Evolutionary conservation across 805 yeast species (phyloP).

Genomic region (Teunomyces tritomae): DNA sequence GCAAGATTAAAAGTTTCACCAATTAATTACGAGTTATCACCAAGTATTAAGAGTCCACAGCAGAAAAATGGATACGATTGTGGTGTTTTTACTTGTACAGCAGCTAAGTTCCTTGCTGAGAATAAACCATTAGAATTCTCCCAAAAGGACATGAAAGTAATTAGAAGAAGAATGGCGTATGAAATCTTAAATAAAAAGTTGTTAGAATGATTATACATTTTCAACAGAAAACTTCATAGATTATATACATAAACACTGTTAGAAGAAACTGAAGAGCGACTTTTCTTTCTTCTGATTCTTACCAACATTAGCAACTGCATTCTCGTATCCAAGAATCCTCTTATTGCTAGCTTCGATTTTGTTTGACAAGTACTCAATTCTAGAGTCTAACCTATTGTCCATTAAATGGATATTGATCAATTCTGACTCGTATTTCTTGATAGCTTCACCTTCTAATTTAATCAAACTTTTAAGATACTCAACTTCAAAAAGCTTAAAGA

Average conservation of each 20-base stretch:
- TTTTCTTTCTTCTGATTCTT: conserved; percentile 3
- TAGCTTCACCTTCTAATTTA: conserved; percentile 57
- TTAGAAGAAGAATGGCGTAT: conserved; percentile 68
- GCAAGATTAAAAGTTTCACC: conserved; percentile 38
- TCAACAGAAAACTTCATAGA: background rate
- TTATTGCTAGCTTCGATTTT: conserved; percentile 64
- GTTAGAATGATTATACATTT: conserved; percentile 14
- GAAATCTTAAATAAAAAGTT: conserved; percentile 45
- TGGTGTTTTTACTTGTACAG: conserved; percentile 89
- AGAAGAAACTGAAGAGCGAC: background rate
- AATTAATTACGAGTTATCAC: conserved; percentile 21
- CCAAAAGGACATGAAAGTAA: conserved; percentile 64
- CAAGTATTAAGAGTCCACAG: conserved; percentile 56
- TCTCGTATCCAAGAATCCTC: conserved; percentile 33
- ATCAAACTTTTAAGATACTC: conserved; percentile 55
- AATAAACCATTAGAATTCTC: conserved; percentile 50
- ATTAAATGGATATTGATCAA: conserved; percentile 54
- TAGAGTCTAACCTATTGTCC: conserved; percentile 53
- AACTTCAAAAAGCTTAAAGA: conserved; percentile 63
- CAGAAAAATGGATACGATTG: conserved; percentile 92
- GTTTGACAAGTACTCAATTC: conserved; percentile 63
- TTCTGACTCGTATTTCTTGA: conserved; percentile 69
- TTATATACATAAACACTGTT: background rate
- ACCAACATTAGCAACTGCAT: conserved; percentile 21
- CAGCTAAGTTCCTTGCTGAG: conserved; percentile 59